Evolutionary conservation across 2,329 filamentous ascomycete species (phyloP).

Genomic region (Teratosphaeria viscida): DNA sequence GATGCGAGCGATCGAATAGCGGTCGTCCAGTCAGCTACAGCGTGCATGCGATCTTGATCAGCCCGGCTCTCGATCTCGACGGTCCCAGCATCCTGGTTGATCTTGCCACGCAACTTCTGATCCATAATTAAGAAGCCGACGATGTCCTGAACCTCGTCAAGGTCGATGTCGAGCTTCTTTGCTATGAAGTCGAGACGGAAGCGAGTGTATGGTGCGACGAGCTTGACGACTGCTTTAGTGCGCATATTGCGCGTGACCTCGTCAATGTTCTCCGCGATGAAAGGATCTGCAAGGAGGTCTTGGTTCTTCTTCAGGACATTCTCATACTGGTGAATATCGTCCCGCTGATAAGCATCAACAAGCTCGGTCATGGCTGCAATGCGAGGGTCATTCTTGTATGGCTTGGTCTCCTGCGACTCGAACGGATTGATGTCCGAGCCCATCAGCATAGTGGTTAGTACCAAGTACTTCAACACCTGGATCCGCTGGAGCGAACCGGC

Average conservation of each 20-base stretch:
- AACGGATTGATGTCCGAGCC: constrained; percentile 98
- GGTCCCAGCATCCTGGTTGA: constrained; percentile 78
- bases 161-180: constrained; percentile 73
- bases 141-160: constrained; percentile 85
- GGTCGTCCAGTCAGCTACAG: constrained; percentile 61
- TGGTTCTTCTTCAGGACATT: constrained; percentile 75
- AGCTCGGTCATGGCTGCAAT: constrained; percentile 96
- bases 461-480: constrained; percentile 92
- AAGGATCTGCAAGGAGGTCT: constrained; percentile 81
- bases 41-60: constrained; percentile 63
- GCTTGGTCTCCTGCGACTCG: constrained; percentile 96
- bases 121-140: constrained; percentile 90
- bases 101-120: constrained; percentile 73
- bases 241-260: constrained; percentile 98
- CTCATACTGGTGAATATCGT: constrained; percentile 89
- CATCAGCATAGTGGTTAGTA: constrained; percentile 96
- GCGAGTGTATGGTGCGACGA: constrained; percentile 88
- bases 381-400: constrained; percentile 88
- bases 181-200: constrained; percentile 86
- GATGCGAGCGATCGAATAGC: constrained; percentile 60
- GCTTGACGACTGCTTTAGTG: constrained; percentile 84
- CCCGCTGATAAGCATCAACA: constrained; percentile 90
- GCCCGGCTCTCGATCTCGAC: constrained; percentile 67
- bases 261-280: constrained; percentile 98
- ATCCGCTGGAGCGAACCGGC: constrained; percentile 92